Evolutionary conservation across 768 basidiomycete species (phyloP), one percentile per base, ranked within the genome.

Genomic region (Botryobasidium botryosum): DNA sequence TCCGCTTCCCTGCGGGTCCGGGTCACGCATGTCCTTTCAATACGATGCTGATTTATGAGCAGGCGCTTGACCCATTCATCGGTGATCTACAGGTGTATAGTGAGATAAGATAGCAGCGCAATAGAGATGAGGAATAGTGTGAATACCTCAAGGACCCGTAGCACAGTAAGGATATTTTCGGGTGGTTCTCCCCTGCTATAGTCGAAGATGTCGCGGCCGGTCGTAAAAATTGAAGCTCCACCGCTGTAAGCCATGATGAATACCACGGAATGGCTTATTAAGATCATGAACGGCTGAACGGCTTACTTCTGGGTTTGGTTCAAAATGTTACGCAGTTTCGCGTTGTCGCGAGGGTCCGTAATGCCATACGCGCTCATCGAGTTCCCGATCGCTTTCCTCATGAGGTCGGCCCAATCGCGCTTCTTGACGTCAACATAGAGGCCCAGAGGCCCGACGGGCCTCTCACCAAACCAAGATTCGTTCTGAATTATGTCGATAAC

Each of bases 381-480:
- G 3, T 39, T 25, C 3, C 70, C 72, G 3, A 99, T 62, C 51
- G 79, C 71, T 41, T 60, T 59, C 49, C 79, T 64, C 52, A 97
- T 59, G n/a, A 85, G 52, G 1, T 62, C 62, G 0, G 73, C 76
- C 73, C 83, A 96, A 48, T 64, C 54, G 2, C 67, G 62, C 40
- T 91, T 81, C 52, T 67, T 72, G 29, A 86, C 71, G 53, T 76
- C 79, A 54, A 96, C 79, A 56, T 74, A 69, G 40, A 70, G 50
- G 0, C 92, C 92, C 21, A 96, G 63, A 0, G 92, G 92, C 0
- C 85, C 85, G 27, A 84, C 37, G 75, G 68, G 3, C 84, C 84
- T 23, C 62, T 49, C 86, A 75, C 85, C 2, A 74, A 67, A 77
- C 66, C 33, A 62, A 66, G 53, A 81, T 75, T 49, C 68, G 66